Percentiles rank a stretch among this genome's conserved stretches.
These are phyloP conservation scores for Solanum tarijense DNA, from an alignment of 257 asterid genomes.

Conservation along the genomic window DNA sequence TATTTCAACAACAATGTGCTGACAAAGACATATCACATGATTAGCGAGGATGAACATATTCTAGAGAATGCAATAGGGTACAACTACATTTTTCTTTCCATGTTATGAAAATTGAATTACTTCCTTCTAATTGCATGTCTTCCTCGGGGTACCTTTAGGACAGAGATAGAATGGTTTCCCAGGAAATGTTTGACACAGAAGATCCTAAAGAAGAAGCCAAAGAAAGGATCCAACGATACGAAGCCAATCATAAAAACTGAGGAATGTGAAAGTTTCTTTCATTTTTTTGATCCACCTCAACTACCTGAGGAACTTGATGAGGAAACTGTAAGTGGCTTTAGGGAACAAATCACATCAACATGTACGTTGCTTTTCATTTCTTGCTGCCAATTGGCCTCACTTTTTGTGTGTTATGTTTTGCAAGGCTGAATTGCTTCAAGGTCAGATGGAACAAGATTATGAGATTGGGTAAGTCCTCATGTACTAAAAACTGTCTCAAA, in stretches of 20 bases:
- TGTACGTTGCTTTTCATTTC: background rate
- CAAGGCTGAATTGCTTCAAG: conserved; percentile 77
- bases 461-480: conserved; percentile 59
- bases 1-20: conserved; percentile 54
- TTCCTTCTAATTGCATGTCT: background rate
- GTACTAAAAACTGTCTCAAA: background rate
- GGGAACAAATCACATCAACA: background rate
- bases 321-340: conserved; percentile 51
- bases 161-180: conserved; percentile 75
- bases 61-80: conserved; percentile 93
- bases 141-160: conserved; percentile 24
- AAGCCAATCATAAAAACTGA: conserved; percentile 71
- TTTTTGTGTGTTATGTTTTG: background rate
- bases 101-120: background rate
- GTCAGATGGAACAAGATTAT: conserved; percentile 82
- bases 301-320: conserved; percentile 83
- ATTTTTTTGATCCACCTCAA: conserved; percentile 86
- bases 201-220: conserved; percentile 73
- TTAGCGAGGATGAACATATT: conserved; percentile 83
- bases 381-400: background rate
- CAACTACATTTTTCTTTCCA: background rate
- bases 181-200: conserved; percentile 75
- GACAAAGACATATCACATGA: conserved; percentile 80
- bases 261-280: conserved; percentile 81
- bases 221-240: conserved; percentile 72